Percentiles rank a stretch among this genome's conserved stretches.
phyloP scores from a whole-genome alignment of 176 grass and related monocot species.

The Eragrostis curvula region DNA sequence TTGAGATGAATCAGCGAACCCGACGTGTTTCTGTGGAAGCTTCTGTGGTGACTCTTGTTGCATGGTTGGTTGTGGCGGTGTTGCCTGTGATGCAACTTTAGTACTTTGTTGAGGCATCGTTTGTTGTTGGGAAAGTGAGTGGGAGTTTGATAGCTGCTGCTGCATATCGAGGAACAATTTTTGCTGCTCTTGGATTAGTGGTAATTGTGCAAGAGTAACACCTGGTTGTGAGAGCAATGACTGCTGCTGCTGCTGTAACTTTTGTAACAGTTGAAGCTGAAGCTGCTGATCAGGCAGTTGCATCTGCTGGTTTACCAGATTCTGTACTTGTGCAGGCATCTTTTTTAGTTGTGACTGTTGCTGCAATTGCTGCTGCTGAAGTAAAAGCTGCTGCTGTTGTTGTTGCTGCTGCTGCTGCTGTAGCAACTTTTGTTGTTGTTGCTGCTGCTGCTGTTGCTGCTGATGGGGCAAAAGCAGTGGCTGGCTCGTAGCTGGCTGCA shows the following conservation, averaged over 20 bases:
- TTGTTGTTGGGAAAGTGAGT: constrained; percentile 72
- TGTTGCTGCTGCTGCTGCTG: neutral
- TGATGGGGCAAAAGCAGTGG: constrained; percentile 26
- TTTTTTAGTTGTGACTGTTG: constrained; percentile 69
- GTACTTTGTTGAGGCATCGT: constrained; percentile 61
- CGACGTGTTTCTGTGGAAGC: constrained; percentile 64
- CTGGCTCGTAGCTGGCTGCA: constrained; percentile 41
- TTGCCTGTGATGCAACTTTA: constrained; percentile 46
- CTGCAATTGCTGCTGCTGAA: constrained; percentile 59
- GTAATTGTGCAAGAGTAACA: constrained; percentile 70
- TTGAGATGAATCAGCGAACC: constrained; percentile 44
- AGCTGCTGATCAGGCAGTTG: constrained; percentile 62
- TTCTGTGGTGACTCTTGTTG: constrained; percentile 63
- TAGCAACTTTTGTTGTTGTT: constrained; percentile 29
- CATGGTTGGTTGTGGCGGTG: constrained; percentile 35
- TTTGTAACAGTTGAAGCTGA: constrained; percentile 58
- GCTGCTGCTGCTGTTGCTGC: constrained; percentile 20
- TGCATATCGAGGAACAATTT: constrained; percentile 80
- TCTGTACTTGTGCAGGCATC: constrained; percentile 58
- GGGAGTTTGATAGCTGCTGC: constrained; percentile 73
- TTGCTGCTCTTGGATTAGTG: constrained; percentile 85
- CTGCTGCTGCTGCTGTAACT: constrained; percentile 80
- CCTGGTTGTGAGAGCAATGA: constrained; percentile 65
- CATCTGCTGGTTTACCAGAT: constrained; percentile 61
- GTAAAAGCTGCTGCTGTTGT: constrained; percentile 52